phyloP scores from a whole-genome alignment of 1,284 basidiomycete species.

The Sanghuangporus weigelae region DNA sequence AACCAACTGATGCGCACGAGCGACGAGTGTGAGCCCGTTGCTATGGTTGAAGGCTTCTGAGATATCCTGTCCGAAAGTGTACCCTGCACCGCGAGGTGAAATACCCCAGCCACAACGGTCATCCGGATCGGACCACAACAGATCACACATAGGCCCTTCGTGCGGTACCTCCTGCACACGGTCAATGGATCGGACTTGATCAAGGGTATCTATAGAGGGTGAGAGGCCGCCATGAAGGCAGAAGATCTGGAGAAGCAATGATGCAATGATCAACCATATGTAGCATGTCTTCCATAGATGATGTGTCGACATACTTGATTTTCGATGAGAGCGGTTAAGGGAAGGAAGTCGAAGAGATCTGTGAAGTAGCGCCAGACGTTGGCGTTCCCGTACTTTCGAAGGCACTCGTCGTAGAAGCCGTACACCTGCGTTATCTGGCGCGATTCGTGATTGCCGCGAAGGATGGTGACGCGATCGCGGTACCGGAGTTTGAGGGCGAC shows the following conservation, averaged over 20 bases:
- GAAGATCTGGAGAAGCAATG: slow-evolving; percentile 72
- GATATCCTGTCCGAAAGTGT: slow-evolving; percentile 99
- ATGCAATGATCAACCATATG: slow-evolving; percentile 1
- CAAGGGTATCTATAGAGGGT: slow-evolving; percentile 98
- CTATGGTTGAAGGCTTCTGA: slow-evolving; percentile 98
- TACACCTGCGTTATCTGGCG: slow-evolving; percentile 99
- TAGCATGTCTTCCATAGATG: neutral
- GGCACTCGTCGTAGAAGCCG: slow-evolving; percentile 99
- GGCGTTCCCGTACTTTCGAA: slow-evolving; percentile 99
- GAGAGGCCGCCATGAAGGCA: slow-evolving; percentile 98
- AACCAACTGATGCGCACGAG: slow-evolving; percentile 93
- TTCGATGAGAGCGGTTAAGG: slow-evolving; percentile 95
- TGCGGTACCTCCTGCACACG: slow-evolving; percentile 98
- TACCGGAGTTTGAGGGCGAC: slow-evolving; percentile 98
- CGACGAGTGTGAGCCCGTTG: slow-evolving; percentile 96
- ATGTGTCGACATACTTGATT: slow-evolving; percentile 75
- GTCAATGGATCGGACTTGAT: slow-evolving; percentile 98
- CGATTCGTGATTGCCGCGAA: slow-evolving; percentile 98
- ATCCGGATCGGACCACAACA: slow-evolving; percentile 99
- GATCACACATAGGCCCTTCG: slow-evolving; percentile 99
- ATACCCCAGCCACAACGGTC: slow-evolving; percentile 99
- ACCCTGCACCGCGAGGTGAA: slow-evolving; percentile 96
- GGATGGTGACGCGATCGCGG: slow-evolving; percentile 96
- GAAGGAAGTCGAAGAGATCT: slow-evolving; percentile 97
- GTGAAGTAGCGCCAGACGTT: slow-evolving; percentile 99